Evolutionary conservation across 208 protist species (phyloP).

Genomic region (Trypanosoma caninum): DNA sequence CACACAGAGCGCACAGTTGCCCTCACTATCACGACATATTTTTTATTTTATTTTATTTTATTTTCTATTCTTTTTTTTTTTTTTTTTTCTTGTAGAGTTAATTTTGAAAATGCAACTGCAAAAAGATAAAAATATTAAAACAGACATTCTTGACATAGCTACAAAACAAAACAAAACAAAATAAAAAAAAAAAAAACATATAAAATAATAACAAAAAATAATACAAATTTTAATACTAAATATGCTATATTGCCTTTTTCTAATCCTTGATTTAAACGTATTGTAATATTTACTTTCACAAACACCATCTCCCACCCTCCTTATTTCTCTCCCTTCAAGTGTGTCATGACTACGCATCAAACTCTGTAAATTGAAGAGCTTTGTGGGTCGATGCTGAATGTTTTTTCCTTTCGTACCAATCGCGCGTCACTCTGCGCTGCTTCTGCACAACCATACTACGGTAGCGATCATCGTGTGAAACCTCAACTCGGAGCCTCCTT

Average conservation of each 20-base stretch:
- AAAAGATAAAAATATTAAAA: background rate
- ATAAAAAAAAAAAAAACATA: background rate
- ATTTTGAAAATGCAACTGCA: background rate
- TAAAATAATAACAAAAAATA: background rate
- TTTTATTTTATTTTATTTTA: background rate
- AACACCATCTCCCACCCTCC: background rate
- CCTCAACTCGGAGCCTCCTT: conserved; percentile 64
- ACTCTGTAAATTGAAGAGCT: conserved; percentile 75
- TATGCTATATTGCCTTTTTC: background rate
- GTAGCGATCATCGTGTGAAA: conserved; percentile 58
- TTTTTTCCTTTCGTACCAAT: conserved; percentile 69
- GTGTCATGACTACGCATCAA: conserved; percentile 41
- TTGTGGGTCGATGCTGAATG: conserved; percentile 48
- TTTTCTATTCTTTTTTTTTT: background rate
- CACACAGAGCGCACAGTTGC: too few species aligned
- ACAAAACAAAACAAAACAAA: background rate
- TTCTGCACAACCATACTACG: conserved; percentile 48
- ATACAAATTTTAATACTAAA: background rate
- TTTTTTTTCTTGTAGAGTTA: background rate
- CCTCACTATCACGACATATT: too few species aligned
- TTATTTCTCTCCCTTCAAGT: background rate
- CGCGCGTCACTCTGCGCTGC: conserved; percentile 73
- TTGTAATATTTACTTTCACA: background rate
- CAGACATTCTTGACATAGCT: background rate
- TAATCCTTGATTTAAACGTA: background rate